These are phyloP conservation scores for Peronosclerospora sorghi DNA, from an alignment of 352 stramenopile genomes.

Conservation along the genomic window DNA sequence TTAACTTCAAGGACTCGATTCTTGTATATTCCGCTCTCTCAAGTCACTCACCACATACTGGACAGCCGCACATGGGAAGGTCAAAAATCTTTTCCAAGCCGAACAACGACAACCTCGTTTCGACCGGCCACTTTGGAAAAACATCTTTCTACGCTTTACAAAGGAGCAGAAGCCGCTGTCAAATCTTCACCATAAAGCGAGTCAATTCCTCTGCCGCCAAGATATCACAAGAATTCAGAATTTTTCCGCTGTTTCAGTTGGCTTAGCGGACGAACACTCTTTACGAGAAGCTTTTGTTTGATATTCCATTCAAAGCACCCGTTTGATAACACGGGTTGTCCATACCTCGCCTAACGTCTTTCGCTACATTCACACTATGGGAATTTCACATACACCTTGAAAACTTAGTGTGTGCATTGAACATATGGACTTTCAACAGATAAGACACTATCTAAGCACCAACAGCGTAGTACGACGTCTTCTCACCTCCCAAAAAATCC, in stretches of 20 bases:
- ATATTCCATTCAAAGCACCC: neutral
- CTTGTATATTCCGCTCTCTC: slow-evolving; percentile 2
- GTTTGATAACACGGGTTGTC: too few relatives aligned
- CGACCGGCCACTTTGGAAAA: neutral
- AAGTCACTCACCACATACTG: neutral
- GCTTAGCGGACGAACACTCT: neutral
- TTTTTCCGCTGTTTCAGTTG: neutral
- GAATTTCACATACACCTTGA: neutral
- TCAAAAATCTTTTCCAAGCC: slow-evolving; percentile 1
- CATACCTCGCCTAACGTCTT: too few relatives aligned
- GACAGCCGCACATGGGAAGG: neutral
- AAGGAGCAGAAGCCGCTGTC: neutral
- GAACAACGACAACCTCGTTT: neutral
- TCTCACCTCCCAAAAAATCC: neutral
- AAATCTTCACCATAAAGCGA: neutral
- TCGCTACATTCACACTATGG: neutral
- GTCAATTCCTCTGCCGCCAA: neutral
- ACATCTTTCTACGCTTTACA: neutral
- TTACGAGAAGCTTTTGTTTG: neutral
- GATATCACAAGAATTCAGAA: neutral
- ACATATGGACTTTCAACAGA: neutral
- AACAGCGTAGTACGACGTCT: neutral
- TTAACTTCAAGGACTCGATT: neutral
- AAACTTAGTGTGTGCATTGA: neutral
- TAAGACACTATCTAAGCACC: neutral